Base-by-base conservation (phyloP, 768 basidiomycete genomes). In the Suillus placidus region DNA sequence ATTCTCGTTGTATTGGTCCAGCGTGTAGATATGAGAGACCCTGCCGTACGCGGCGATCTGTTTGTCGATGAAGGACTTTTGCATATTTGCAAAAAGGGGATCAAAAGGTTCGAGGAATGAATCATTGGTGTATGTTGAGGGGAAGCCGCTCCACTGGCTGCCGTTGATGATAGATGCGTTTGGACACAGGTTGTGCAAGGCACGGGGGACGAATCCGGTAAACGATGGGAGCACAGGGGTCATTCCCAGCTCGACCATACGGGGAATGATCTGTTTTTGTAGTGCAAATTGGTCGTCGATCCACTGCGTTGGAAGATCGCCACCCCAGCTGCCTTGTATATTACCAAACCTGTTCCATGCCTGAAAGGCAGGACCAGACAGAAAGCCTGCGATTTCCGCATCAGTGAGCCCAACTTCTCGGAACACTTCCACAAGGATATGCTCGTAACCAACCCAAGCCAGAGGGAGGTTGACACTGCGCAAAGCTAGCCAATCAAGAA, bases 281-380 rank as follows among this genome's bases (percentile, higher is more conserved):
- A 82, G 73, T 2, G 70, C 64, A 40, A 75, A 78, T 64, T 82
- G 81, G 56, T 81, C 77, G 20, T 72, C 62, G 56, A 80, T 66
- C 80, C 81, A 81, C 47, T 78, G 72, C 52, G 67, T 72, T 1
- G 81, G 78, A 7, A 81, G 71, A 13, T 68, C 67, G 0, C 79
- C 77, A 9, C 72, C 73, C 80, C 80, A 82, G 67, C 77, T 77
- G 12, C 78, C 76, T 65, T 81, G 81, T 38, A 81, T 77, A 61
- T 82, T 82, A 4, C 81, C 81, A 58, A 82, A 81, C 18, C 81
- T 74, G 66, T 81, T 80, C 80, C 80, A 82, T 0, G 80, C 75
- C 45, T 75, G 76, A 70, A 82, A 82, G 3, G 81, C 74, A 9
- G 80, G 79, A 0, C 79, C 78, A 0, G 80, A 79, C 37, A 80